Evolutionary conservation across 2,329 filamentous ascomycete species (phyloP), one percentile per base, ranked within the genome.

Genomic region (Sclerotinia subarctica): DNA sequence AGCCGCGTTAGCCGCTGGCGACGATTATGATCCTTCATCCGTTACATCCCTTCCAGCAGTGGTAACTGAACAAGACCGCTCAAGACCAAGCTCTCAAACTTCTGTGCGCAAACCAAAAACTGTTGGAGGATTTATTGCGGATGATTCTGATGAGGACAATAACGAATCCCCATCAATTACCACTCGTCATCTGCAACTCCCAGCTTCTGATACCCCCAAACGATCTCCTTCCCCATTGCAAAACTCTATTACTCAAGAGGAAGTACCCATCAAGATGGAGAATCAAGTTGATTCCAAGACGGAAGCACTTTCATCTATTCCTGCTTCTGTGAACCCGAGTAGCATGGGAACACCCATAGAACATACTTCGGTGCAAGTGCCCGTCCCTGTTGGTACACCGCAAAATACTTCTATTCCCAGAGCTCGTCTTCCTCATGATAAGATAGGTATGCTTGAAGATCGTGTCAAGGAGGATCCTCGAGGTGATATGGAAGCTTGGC

Each of bases 401-500:
- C 71, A 74, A 71, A 70, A 49, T 67, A 53, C 70, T 26, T 73
- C 74, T 69, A 46, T 73, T 32, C 74, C 77, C 32, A 78, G 77
- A 70, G 77, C 76, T 52, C 75, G 77, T 47, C 73, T 78, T 60
- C 76, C 77, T 42, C 76, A 78, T 74, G 77, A 78, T 66, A 74
- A 70, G 69, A 76, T 71, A 64, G 77, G 77, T 58, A 76, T 77
- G 66, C 84, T 98, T 76, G 94, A 99, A 82, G 92, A 95, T 78
- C 89, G 94, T 76, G 90, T 98, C 78, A 90, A 90, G 77, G 92
- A 97, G 76, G 95, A 99, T 77, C 92, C 94, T 21, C 91, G 93
- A 75, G 95, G 94, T 76, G 94, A 97, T 74, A 87, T 95, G 79
- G 91, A 95, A 78, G 93, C 94, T 44, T 99, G 95, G 95, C 82